Conservation (phyloP, 2,329 filamentous ascomycete species). For the Monosporascus sp. region DNA sequence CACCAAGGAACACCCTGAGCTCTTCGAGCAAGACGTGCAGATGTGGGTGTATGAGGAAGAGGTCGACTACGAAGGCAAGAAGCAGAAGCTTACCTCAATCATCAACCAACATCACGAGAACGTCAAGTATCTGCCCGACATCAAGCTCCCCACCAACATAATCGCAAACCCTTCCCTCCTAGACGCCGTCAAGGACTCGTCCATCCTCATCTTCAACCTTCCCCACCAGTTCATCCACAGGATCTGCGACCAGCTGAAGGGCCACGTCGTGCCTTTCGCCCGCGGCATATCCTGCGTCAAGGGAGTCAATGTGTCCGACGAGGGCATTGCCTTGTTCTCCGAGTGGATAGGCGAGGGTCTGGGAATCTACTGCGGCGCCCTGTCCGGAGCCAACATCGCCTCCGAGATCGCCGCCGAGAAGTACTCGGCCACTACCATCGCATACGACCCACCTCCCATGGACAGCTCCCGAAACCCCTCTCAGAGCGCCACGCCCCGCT, state of each 20-base stretch:
- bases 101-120: slow-evolving; percentile 96
- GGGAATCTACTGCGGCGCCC: slow-evolving; percentile 92
- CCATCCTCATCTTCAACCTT: slow-evolving; percentile 92
- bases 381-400: slow-evolving; percentile 95
- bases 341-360: slow-evolving; percentile 89
- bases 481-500: slow-evolving; percentile 42
- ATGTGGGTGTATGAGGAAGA: slow-evolving; percentile 99
- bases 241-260: slow-evolving; percentile 77
- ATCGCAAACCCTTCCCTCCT: slow-evolving; percentile 76
- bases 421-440: slow-evolving; percentile 94
- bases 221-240: slow-evolving; percentile 93
- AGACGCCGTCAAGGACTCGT: slow-evolving; percentile 76
- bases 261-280: slow-evolving; percentile 86
- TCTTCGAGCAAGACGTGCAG: slow-evolving; percentile 86
- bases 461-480: slow-evolving; percentile 72
- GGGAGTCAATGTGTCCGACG: slow-evolving; percentile 86
- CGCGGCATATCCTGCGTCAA: slow-evolving; percentile 97
- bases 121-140: slow-evolving; percentile 92
- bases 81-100: slow-evolving; percentile 81
- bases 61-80: slow-evolving; percentile 60
- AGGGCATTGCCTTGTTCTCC: slow-evolving; percentile 83
- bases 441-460: slow-evolving; percentile 86
- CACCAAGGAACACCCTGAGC: slow-evolving; percentile 65
- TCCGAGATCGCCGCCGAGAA: slow-evolving; percentile 92
- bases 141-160: slow-evolving; percentile 76